Conservation (phyloP, 73 alveolate species). For the Tetrahymena borealis region DNA sequence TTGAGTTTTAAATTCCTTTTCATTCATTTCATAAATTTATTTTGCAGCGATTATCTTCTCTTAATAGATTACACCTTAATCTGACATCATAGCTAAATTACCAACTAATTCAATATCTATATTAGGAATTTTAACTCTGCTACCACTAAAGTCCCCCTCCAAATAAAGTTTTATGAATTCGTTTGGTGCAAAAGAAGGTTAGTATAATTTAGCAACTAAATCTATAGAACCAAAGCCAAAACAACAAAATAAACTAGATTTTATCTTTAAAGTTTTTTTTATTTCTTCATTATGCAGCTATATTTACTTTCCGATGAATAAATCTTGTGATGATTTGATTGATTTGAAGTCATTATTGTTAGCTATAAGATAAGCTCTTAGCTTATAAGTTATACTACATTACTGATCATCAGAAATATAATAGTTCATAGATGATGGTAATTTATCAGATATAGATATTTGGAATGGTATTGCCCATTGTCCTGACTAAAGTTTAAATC, state of each 20-base stretch:
- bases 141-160: background rate
- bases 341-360: background rate
- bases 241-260: background rate
- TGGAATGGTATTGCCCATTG: background rate
- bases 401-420: background rate
- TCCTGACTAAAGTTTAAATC: background rate
- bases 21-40: too few relatives aligned
- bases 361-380: background rate
- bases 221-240: background rate
- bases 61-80: too few relatives aligned
- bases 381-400: background rate
- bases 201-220: background rate
- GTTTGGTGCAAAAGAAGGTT: background rate
- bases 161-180: background rate
- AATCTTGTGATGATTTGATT: background rate
- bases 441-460: background rate
- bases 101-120: background rate
- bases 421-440: background rate
- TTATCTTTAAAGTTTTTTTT: too few relatives aligned
- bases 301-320: background rate
- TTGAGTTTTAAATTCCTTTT: too few relatives aligned
- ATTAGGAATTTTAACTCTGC: background rate
- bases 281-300: too few relatives aligned
- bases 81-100: background rate
- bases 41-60: too few relatives aligned